Evolutionary conservation across 805 yeast species (phyloP).

Genomic region (Kazachstania martiniae): DNA sequence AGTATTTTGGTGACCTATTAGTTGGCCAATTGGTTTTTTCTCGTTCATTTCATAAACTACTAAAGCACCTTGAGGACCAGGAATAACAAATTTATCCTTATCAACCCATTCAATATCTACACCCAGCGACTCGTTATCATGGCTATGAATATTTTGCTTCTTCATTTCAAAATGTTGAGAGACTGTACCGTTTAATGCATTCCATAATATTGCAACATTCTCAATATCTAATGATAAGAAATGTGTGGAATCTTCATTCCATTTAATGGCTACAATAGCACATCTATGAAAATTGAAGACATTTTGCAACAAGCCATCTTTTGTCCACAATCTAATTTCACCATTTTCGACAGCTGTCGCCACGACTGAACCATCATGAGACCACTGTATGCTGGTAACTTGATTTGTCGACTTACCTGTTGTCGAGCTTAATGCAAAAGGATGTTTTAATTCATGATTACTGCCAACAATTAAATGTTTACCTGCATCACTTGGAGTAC

Average conservation of each 20-base stretch:
- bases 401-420: constrained; percentile 15
- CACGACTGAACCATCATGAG: constrained; percentile 50
- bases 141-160: not conserved
- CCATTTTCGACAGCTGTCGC: constrained; percentile 62
- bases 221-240: constrained; percentile 51
- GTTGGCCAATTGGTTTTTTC: constrained; percentile 37
- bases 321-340: constrained; percentile 69
- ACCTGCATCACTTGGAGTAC: constrained; percentile 8
- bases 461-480: not conserved
- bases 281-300: constrained; percentile 41
- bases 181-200: constrained; percentile 41
- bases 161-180: constrained; percentile 34
- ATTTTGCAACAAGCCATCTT: constrained; percentile 54
- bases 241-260: constrained; percentile 49
- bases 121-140: constrained; percentile 27
- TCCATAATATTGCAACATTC: constrained; percentile 54
- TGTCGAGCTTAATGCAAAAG: constrained; percentile 20
- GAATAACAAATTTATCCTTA: constrained; percentile 55
- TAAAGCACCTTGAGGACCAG: constrained; percentile 46
- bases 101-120: constrained; percentile 69
- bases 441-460: constrained; percentile 26
- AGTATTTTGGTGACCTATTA: constrained; percentile 53
- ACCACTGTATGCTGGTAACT: constrained; percentile 43
- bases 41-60: constrained; percentile 43
- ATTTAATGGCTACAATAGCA: constrained; percentile 44